These are phyloP conservation scores for Penicillium verhagenii DNA, from an alignment of 495 filamentous ascomycete species.

Conservation along the genomic window DNA sequence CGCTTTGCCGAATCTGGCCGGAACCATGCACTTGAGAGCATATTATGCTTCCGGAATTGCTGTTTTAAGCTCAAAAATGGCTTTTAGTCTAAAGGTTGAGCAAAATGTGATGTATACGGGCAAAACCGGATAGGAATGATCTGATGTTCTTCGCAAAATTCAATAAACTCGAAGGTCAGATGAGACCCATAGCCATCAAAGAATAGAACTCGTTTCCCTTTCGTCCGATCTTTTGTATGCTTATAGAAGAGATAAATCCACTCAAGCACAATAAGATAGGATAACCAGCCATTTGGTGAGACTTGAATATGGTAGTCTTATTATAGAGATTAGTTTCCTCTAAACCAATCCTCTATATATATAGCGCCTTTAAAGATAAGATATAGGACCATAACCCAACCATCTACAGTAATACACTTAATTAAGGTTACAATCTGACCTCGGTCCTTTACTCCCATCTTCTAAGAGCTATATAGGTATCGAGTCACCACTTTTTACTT, in stretches of 20 bases:
- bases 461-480: background rate
- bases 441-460: background rate
- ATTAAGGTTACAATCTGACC: background rate
- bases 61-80: background rate
- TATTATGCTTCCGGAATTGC: background rate
- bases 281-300: background rate
- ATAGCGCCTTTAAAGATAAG: background rate
- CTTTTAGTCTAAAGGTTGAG: background rate
- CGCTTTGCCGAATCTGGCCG: background rate
- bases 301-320: background rate
- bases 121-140: background rate
- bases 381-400: background rate
- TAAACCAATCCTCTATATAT: background rate
- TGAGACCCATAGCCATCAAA: background rate
- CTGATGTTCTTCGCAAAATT: background rate
- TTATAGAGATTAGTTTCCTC: background rate
- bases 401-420: background rate
- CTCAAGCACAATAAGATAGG: background rate
- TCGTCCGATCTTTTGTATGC: background rate
- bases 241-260: background rate
- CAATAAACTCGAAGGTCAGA: background rate
- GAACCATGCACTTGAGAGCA: background rate
- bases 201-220: background rate
- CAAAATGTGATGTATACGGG: background rate
- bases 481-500: background rate